These are phyloP conservation scores for Kwoniella botswanensis DNA, from an alignment of 768 basidiomycete genomes.

Conservation along the genomic window DNA sequence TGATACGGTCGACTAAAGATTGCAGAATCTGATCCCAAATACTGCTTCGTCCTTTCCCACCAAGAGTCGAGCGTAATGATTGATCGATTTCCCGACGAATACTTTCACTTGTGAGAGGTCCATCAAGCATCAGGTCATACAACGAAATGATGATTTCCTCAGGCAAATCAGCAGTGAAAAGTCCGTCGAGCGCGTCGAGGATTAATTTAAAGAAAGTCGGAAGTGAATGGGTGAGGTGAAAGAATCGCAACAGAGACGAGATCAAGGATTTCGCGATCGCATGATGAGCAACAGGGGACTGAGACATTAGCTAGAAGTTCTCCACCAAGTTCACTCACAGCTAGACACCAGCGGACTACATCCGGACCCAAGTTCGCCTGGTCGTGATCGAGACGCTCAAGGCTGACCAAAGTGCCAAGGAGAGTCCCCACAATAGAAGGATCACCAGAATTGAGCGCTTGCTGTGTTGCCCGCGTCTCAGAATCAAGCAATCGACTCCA, in stretches of 20 bases:
- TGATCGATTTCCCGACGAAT: background rate
- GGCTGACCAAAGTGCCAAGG: slow-evolving; percentile 8
- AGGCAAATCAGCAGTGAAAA: slow-evolving; percentile 14
- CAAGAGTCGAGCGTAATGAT: slow-evolving; percentile 6
- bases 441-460: background rate
- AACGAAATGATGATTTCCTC: slow-evolving; percentile 9
- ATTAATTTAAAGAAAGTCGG: slow-evolving; percentile 21
- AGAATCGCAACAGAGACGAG: slow-evolving; percentile 24
- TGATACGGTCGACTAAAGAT: background rate
- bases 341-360: slow-evolving; percentile 32
- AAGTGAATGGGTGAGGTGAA: slow-evolving; percentile 27
- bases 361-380: slow-evolving; percentile 18
- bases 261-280: slow-evolving; percentile 17
- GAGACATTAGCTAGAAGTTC: background rate
- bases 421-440: slow-evolving; percentile 2
- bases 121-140: slow-evolving; percentile 10
- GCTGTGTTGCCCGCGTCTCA: slow-evolving; percentile 11
- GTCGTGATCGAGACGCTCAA: slow-evolving; percentile 38
- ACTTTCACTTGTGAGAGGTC: slow-evolving; percentile 1
- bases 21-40: slow-evolving; percentile 1
- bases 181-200: slow-evolving; percentile 10
- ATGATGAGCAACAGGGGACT: slow-evolving; percentile 21
- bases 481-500: slow-evolving; percentile 33
- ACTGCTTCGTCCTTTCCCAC: background rate
- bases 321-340: slow-evolving; percentile 25